Evolutionary conservation across 805 yeast species (phyloP), one percentile per base, ranked within the genome.

Genomic region (Clavispora asparagi): DNA sequence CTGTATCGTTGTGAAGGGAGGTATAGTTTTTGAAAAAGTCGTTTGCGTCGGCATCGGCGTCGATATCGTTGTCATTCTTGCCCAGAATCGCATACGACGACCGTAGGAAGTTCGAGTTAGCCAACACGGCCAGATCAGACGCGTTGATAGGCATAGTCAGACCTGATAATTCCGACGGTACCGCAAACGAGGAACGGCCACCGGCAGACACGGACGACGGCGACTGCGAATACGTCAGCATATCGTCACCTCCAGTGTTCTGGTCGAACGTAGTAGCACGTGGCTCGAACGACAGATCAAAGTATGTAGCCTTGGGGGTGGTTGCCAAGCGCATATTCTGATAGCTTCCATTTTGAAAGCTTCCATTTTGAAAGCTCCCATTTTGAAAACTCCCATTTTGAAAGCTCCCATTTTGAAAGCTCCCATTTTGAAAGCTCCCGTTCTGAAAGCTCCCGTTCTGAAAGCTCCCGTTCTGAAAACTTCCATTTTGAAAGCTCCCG

Each of bases 21-120:
- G 62, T 56, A 45, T 57, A 59, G 48, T 51, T 58, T 39, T 57
- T 56, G 50, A 59, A 59, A 35, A 58, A 59, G 37, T 58, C 58
- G 41, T 50, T 52, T 43, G 37, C 23, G n/a, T 33, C 37, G 43
- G 25, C 37, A 10, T 33, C 37, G 7, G 25, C 37, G 13, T 33
- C 35, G 17, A 53, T 46, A 32, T 53, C 57, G 39, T 50, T 51
- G 12, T 45, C 50, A 17, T 10, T 33, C 13, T 33, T 33, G 6
- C 12, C 37, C 37, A 17, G 25, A n/a, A 17, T 23, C 6, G 37
- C 13, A 23, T 33, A 33, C 17, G 37, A 13, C 7, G 37, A 33
- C 6, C 25, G 37, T 14, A 17, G 13, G 37, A 33, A 33, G 25
- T 17, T 33, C 9, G 37, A 8, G 12, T 17, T 17, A 3, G 35